Conservation (phyloP, 768 basidiomycete species). For the Roridomyces roridus region DNA sequence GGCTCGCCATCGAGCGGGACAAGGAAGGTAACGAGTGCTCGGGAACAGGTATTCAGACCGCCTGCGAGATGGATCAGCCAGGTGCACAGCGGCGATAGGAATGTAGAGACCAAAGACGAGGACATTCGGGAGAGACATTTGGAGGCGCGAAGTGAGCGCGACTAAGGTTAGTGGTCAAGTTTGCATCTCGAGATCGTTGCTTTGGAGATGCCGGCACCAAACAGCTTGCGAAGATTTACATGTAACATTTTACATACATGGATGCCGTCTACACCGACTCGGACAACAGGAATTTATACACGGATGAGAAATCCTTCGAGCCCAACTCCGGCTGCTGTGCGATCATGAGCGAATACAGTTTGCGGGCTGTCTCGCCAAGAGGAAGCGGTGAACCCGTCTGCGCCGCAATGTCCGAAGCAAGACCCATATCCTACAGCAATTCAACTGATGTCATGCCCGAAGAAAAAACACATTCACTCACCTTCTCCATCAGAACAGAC, state of each 20-base stretch:
- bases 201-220: background rate
- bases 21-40: slow-evolving; percentile 70
- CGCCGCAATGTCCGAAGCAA: slow-evolving; percentile 71
- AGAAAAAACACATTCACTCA: slow-evolving; percentile 28
- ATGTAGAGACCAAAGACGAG: slow-evolving; percentile 75
- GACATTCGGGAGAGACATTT: slow-evolving; percentile 54
- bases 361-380: slow-evolving; percentile 67
- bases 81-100: slow-evolving; percentile 5
- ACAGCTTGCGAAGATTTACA: background rate
- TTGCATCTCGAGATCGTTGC: background rate
- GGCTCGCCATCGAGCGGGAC: slow-evolving; percentile 72
- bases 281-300: slow-evolving; percentile 66
- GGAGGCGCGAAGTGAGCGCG: background rate
- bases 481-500: slow-evolving; percentile 85
- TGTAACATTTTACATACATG: background rate
- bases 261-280: slow-evolving; percentile 1
- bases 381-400: slow-evolving; percentile 59
- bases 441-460: background rate
- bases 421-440: slow-evolving; percentile 74
- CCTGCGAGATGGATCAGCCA: slow-evolving; percentile 48
- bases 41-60: slow-evolving; percentile 81
- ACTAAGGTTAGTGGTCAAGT: background rate
- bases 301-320: slow-evolving; percentile 80
- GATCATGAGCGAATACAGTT: slow-evolving; percentile 65
- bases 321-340: slow-evolving; percentile 62